Percentiles rank a stretch among this genome's conserved stretches.
These are phyloP conservation scores for Globisporangium nunn DNA, from an alignment of 352 stramenopile genomes.

Conservation along the genomic window DNA sequence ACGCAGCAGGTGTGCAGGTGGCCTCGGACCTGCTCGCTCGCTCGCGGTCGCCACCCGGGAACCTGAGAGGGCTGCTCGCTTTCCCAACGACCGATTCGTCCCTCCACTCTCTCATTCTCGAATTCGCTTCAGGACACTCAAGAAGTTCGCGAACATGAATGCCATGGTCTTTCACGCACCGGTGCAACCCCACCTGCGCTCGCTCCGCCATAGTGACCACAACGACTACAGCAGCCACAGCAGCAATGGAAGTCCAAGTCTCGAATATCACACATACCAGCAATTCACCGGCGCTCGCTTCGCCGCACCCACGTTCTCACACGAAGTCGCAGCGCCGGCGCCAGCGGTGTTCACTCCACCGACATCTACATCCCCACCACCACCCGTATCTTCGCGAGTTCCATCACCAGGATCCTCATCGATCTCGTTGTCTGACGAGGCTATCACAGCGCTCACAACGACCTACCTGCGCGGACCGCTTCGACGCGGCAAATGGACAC, in stretches of 20 bases:
- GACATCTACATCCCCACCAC: neutral
- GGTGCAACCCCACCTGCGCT: neutral
- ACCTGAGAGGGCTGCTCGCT: neutral
- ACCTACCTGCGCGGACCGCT: constrained; percentile 15
- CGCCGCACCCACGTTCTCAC: neutral
- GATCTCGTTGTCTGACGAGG: neutral
- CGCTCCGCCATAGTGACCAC: neutral
- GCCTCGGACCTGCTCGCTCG: no score
- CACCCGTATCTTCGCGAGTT: neutral
- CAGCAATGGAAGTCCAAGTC: neutral
- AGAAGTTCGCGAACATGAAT: neutral
- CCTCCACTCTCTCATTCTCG: neutral
- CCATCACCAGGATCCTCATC: neutral
- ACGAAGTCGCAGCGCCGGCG: neutral
- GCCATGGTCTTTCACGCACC: constrained; percentile 1
- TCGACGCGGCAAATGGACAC: constrained; percentile 66
- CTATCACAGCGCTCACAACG: neutral
- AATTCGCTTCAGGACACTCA: neutral
- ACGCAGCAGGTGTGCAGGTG: no score
- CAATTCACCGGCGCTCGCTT: neutral
- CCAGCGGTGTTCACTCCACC: neutral
- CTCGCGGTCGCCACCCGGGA: neutral
- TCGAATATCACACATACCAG: neutral
- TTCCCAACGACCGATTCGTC: neutral
- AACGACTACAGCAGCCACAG: neutral